Evolutionary conservation across 371 early-diverging fungal species (phyloP).

Genomic region (Paraphysoderma sedebokerense): DNA sequence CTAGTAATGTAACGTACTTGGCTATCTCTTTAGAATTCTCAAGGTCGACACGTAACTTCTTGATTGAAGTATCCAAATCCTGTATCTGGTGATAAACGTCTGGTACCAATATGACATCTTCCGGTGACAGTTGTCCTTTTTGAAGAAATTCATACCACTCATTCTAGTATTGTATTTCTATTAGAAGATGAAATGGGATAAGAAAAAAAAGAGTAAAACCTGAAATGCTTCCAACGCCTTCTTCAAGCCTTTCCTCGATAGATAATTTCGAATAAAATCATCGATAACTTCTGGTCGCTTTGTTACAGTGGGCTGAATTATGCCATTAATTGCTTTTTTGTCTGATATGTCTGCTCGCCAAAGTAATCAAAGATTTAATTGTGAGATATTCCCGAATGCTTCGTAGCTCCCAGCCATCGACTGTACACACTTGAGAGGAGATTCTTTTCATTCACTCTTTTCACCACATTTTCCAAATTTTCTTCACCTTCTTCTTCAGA

Average conservation of each 20-base stretch:
- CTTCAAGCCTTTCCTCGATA: constrained; percentile 22
- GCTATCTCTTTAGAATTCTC: constrained; percentile 26
- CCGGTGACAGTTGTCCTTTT: constrained; percentile 12
- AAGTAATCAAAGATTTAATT: too few relatives aligned
- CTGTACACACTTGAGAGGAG: too few relatives aligned
- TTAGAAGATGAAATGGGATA: not conserved
- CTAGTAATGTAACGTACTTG: too few relatives aligned
- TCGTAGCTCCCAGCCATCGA: too few relatives aligned
- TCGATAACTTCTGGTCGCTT: constrained; percentile 30
- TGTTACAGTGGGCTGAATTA: constrained; percentile 12
- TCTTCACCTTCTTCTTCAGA: too few relatives aligned
- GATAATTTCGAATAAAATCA: constrained; percentile 29
- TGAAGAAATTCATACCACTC: constrained; percentile 33
- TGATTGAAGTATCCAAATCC: constrained; percentile 20
- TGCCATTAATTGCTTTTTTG: too few relatives aligned
- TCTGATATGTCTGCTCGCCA: too few relatives aligned
- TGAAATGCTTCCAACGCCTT: constrained; percentile 32
- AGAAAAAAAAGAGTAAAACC: constrained; percentile 7
- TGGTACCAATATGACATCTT: constrained; percentile 21
- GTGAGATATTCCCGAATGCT: too few relatives aligned
- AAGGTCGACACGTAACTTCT: constrained; percentile 21
- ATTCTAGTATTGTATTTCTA: constrained; percentile 10
- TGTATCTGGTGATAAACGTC: constrained; percentile 27
- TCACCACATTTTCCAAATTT: too few relatives aligned
- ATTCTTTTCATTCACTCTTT: too few relatives aligned